Evolutionary conservation across 805 yeast species (phyloP), one percentile per base, ranked within the genome.

Genomic region (Zygosaccharomyces bisporus): DNA sequence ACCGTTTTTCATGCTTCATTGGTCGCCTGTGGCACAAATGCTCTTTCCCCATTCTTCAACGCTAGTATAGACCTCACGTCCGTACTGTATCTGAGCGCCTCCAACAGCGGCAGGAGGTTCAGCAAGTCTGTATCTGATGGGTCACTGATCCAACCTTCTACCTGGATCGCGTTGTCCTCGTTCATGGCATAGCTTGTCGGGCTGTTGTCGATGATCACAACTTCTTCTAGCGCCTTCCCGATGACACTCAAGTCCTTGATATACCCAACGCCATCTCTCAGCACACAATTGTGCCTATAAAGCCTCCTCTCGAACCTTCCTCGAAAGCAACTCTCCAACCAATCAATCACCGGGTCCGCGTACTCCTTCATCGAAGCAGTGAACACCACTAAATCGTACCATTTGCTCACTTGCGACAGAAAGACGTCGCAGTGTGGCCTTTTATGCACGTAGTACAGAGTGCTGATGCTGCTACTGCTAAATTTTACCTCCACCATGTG

Each of bases 91-190:
- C 95, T 73, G 56, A 93, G 66, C 8, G 66, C 57, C 44, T 62
- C 60, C 20, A 63, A 67, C 58, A 93, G 68, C 1, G 99, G 98
- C 34, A 93, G 64, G 41, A 93, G 67, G 55, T 88, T 81, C 64
- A 93, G 69, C 46, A 93, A 69, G 57, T 88, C 95, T 17, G 81
- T 71, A 60, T 93, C 99, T 29, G 83, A 77, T n/a, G 95, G 95
- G 65, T 93, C 99, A 59, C 86, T 87, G 50, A 93, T 88, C 99
- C 99, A 93, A 36, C 99, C 98, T 66, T 90, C 96, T 5, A 93
- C 88, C 69, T 84, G 81, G 17, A 93, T 83, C 1, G 96, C 99
- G 58, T 93, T 93, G 53, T 82, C 82, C 47, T 81, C 86, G 63
- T 91, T 90, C 62, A 79, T 68, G 12, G 87, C 81, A 62, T 86